phyloP scores from a whole-genome alignment of 306 rosid genomes.

The Mimosa bimucronata region DNA sequence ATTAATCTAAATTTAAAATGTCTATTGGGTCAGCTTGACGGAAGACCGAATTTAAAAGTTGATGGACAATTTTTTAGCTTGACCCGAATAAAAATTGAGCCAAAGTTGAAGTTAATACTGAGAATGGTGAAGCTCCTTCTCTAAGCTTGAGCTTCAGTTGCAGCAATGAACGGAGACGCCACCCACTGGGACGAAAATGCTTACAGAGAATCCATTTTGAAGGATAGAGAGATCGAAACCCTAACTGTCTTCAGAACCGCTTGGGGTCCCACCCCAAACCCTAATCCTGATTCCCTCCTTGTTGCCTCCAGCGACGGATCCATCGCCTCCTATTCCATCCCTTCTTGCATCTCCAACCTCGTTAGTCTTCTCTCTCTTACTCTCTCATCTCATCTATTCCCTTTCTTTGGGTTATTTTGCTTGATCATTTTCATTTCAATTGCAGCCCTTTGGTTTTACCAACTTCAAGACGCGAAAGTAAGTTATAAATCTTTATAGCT shows the following conservation, averaged over 20 bases:
- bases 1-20: too few relatives aligned
- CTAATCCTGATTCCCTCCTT: constrained; percentile 62
- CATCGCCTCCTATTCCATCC: constrained; percentile 73
- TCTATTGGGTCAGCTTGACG: too few relatives aligned
- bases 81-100: too few relatives aligned
- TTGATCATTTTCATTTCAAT: neutral
- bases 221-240: constrained; percentile 74
- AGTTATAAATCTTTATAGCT: constrained; percentile 36
- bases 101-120: too few relatives aligned
- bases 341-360: constrained; percentile 65
- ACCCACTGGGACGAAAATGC: constrained; percentile 86
- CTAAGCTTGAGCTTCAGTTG: neutral
- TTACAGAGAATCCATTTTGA: constrained; percentile 68
- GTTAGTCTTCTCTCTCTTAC: constrained; percentile 34
- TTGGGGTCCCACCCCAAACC: constrained; percentile 72
- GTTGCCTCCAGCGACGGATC: constrained; percentile 90
- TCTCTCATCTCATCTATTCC: neutral
- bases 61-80: too few relatives aligned
- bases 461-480: constrained; percentile 54
- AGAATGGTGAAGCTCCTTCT: neutral
- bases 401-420: neutral
- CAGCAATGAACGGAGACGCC: constrained; percentile 71
- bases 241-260: constrained; percentile 89
- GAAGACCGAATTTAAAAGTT: too few relatives aligned
- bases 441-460: constrained; percentile 65